A percentile compares a stretch with the other conserved stretches of the same genome.
Conservation (phyloP, 164 flowering plant genomes). For the Warburgia ugandensis region DNA sequence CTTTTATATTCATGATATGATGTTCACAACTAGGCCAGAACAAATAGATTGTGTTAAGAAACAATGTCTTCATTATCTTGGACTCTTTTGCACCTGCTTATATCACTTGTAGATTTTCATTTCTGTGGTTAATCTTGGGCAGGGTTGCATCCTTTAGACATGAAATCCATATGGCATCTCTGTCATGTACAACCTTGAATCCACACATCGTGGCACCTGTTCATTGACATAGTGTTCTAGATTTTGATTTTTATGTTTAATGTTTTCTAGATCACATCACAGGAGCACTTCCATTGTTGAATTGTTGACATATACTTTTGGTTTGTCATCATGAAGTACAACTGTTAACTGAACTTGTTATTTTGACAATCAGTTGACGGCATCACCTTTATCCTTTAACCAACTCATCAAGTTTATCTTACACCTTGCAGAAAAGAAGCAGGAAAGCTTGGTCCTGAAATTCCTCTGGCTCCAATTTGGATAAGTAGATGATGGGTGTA, state of each 20-base stretch:
- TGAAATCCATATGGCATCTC: neutral
- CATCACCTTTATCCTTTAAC: too few species aligned
- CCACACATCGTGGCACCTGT: too few species aligned
- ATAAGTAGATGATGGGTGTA: neutral
- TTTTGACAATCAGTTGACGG: too few species aligned
- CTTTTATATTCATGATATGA: too few species aligned
- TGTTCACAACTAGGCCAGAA: too few species aligned
- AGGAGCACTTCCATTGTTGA: neutral
- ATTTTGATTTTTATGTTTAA: neutral
- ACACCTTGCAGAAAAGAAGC: conserved; percentile 6
- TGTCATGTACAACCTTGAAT: neutral
- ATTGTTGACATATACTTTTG: too few species aligned
- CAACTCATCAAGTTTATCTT: neutral
- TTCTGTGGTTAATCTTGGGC: neutral
- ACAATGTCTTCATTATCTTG: too few species aligned
- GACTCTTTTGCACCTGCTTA: too few species aligned
- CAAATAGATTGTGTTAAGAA: too few species aligned
- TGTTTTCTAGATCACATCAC: neutral
- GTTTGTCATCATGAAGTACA: neutral
- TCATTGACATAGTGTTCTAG: too few species aligned
- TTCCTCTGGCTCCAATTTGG: neutral
- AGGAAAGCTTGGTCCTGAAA: neutral
- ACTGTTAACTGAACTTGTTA: neutral
- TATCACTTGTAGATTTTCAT: neutral
- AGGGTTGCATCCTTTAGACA: neutral